Base-by-base conservation (phyloP, 2,329 filamentous ascomycete species). In the Fusarium oligoseptatum region DNA sequence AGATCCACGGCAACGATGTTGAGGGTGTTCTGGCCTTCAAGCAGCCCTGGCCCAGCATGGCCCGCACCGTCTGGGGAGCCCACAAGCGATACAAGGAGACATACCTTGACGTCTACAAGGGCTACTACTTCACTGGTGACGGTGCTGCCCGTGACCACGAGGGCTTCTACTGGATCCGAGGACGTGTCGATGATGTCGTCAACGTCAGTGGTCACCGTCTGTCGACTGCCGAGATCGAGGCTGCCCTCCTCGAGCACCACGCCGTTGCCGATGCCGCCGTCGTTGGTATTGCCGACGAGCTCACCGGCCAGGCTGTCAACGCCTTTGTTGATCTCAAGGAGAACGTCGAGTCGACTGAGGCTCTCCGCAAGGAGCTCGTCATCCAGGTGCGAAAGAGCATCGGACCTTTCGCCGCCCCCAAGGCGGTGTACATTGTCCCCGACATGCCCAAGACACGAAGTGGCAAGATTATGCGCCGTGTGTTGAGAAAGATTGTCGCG, bases 31-130 rank as follows among this genome's bases (percentile, higher is more conserved):
- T 99, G 70, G 95, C 94, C 60, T 97, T 99, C 88, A 98, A 98
- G 90, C 94, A 98, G 86, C 88, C 97, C 66, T 99, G 97, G 97
- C 97, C 97, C 27, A 98, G 95, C 84, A 98, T 99, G 95, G 95
- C 96, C 62, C 94, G 97, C 76, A 99, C 97, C 29, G 96, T 99
- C 74, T 99, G 95, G 92, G 96, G 96, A 77, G 95, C 95, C 43
- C 97, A 99, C 88, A 97, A 97, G 90, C 92, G 97, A 81, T 99
- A 98, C 84, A 96, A 98, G 95, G 96, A 99, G 79, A 98, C 97
- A 12, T 99, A 99, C 84, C 86, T 99, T 79, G 97, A 97, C 80
- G 95, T 98, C 11, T 99, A 99, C 89, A 95, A 95, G 87, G 97
- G 96, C 71, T 98, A 97, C 88, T 99, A 99, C 86, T 97, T 97